Conservation (phyloP, 2,329 filamentous ascomycete species). For the Aspergillus alliaceus region DNA sequence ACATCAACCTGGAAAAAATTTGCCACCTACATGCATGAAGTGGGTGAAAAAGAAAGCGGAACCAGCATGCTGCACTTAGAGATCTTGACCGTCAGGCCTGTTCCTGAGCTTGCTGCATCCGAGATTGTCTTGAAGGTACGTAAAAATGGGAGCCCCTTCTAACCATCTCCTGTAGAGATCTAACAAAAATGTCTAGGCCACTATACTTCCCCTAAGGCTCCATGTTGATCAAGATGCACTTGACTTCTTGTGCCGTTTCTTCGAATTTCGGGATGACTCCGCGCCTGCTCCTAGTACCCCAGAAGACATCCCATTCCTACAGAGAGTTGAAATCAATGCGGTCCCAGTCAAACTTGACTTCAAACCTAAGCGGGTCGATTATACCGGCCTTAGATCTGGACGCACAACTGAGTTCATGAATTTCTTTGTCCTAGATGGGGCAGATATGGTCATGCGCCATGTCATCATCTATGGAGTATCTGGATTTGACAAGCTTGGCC, state of each 20-base stretch:
- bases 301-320: slow-evolving; percentile 79
- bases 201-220: slow-evolving; percentile 78
- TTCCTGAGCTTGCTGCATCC: slow-evolving; percentile 79
- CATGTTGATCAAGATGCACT: slow-evolving; percentile 97
- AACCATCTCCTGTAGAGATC: not conserved
- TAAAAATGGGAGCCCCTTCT: not conserved
- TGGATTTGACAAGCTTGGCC: slow-evolving; percentile 85
- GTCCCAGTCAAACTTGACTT: slow-evolving; percentile 89
- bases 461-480: slow-evolving; percentile 90
- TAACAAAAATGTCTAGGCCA: slow-evolving; percentile 51
- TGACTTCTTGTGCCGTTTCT: slow-evolving; percentile 96
- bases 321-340: slow-evolving; percentile 82
- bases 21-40: slow-evolving; percentile 86
- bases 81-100: slow-evolving; percentile 81
- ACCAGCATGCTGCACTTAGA: slow-evolving; percentile 90
- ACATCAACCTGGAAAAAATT: slow-evolving; percentile 99
- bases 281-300: slow-evolving; percentile 54
- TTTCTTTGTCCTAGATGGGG: slow-evolving; percentile 86
- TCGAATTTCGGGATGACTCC: slow-evolving; percentile 89
- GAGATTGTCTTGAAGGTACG: slow-evolving; percentile 78
- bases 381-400: slow-evolving; percentile 85
- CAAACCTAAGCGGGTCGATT: slow-evolving; percentile 97
- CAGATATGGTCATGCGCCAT: slow-evolving; percentile 81
- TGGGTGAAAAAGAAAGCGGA: slow-evolving; percentile 79
- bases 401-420: slow-evolving; percentile 99